Evolutionary conservation across 768 basidiomycete genomes (phyloP), one percentile per base, ranked within the genome.

Genomic region (Dioszegia hungarica): DNA sequence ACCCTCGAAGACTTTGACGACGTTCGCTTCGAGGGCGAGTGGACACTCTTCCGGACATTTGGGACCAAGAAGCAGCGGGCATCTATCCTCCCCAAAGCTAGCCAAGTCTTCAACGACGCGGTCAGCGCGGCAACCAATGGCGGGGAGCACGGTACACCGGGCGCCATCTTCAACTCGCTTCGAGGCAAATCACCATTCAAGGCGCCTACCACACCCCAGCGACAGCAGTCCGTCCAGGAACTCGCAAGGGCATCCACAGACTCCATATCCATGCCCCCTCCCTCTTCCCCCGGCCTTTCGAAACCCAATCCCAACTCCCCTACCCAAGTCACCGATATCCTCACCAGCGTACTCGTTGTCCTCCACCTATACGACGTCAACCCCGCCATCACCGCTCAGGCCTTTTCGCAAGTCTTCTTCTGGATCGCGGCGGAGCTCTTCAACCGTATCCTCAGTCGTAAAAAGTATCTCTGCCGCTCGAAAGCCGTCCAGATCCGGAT

Each of bases 341-440:
- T 99, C 39, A 88, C 89, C 2, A 86, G 89, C 22, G 80, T 97
- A 4, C 86, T 98, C 56, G 85, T 87, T 12, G 77, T 98, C 29
- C 80, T 99, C 15, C 82, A 85, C 20, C 78, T 91, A 36, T 90
- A 93, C 44, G 88, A 92, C 56, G 83, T 97, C 63, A 97, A 97
- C 70, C 79, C 95, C 14, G 85, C 83, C 8, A 79, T 97, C 17
- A 85, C 85, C 48, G 85, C 87, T 5, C 95, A 99, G 74, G 81
- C 93, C 47, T 94, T 92, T 85, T 93, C 91, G 1, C 95, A 99
- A 76, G 85, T 95, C n/a, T 86, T 95, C 80, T 97, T 93, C 73
- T 99, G 95, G 95, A 87, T 91, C 52, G 86, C 91, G 22, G 90
- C 91, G 60, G 80, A 80, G 85, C 74, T 73, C n/a, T 65, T 77